phyloP scores from a whole-genome alignment of 2,329 filamentous ascomycete genomes.

The Penicillium griseofulvum region DNA sequence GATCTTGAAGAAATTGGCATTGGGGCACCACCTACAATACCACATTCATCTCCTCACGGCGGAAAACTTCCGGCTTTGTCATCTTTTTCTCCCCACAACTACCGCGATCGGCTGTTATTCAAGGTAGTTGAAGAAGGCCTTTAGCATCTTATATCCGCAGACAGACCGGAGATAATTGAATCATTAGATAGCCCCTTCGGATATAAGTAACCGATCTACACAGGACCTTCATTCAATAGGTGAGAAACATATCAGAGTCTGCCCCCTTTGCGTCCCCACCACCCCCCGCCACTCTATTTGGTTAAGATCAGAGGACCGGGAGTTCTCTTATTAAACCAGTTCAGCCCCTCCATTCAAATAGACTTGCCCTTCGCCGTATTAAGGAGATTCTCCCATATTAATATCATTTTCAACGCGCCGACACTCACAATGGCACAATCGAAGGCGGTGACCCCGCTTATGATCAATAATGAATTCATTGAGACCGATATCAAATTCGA shows the following conservation, averaged over 20 bases:
- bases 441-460: constrained; percentile 33
- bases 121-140: constrained; percentile 4
- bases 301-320: not conserved
- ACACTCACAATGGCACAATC: constrained; percentile 13
- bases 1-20: not conserved
- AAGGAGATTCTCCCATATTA: not conserved
- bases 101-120: constrained; percentile 5
- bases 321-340: not conserved
- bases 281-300: not conserved
- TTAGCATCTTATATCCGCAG: not conserved
- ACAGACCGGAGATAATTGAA: constrained; percentile 5
- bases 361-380: not conserved
- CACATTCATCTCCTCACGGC: not conserved
- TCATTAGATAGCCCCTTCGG: not conserved
- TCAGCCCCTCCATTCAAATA: not conserved
- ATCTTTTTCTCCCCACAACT: constrained; percentile 9
- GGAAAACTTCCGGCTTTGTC: not conserved
- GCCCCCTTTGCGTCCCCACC: not conserved
- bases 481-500: constrained; percentile 42
- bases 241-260: not conserved
- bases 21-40: no score
- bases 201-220: not conserved
- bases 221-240: not conserved
- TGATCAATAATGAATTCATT: constrained; percentile 46
- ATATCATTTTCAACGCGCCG: not conserved